A percentile compares a stretch with the other conserved stretches of the same genome.
These are phyloP conservation scores for Calonectria honghensis DNA, from an alignment of 2,329 filamentous ascomycete genomes.

Conservation along the genomic window DNA sequence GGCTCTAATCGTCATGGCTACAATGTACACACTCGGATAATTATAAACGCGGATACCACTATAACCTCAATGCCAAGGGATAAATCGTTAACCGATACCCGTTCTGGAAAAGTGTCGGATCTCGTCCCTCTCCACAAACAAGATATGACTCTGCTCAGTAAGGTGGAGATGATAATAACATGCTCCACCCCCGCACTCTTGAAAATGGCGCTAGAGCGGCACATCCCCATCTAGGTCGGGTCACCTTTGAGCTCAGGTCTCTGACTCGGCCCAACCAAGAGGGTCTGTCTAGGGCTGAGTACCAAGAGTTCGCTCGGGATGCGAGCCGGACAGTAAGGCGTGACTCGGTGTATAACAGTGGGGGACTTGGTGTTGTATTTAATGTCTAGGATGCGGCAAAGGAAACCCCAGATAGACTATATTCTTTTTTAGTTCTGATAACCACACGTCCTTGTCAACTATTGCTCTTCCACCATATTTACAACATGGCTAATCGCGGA, in stretches of 20 bases:
- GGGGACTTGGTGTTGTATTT: neutral
- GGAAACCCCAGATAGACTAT: neutral
- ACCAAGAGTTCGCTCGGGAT: neutral
- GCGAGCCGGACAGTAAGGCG: no score
- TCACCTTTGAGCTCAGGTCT: neutral
- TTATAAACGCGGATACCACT: conserved; percentile 1
- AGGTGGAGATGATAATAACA: neutral
- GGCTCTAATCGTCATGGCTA: neutral
- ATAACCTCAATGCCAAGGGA: neutral
- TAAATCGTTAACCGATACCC: neutral
- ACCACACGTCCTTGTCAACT: neutral
- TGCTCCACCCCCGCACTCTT: conserved; percentile 1
- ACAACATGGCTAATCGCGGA: conserved; percentile 6
- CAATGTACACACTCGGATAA: neutral
- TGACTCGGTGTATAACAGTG: neutral
- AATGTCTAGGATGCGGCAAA: neutral
- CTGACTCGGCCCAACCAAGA: conserved; percentile 8
- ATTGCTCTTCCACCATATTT: neutral
- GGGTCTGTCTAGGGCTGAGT: conserved; percentile 11
- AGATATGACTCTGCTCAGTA: neutral
- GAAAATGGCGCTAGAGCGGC: neutral
- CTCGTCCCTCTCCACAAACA: neutral
- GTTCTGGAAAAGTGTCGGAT: no score
- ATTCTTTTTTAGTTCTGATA: neutral
- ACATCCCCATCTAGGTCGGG: no score